Evolutionary conservation across 1,139 yeast genomes (phyloP).

Genomic region (Saccharomyces hybrid): DNA sequence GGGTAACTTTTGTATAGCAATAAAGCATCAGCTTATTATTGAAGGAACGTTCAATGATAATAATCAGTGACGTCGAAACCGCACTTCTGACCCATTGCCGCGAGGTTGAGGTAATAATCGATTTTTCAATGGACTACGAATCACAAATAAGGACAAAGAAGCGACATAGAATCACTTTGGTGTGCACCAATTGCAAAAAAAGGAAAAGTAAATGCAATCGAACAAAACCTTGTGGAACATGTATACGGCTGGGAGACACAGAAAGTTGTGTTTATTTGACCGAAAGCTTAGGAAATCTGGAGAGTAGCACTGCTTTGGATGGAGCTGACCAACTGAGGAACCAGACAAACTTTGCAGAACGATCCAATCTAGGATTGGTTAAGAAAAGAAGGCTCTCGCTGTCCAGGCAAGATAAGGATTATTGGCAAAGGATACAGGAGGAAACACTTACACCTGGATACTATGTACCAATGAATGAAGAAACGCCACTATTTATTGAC

Average conservation of each 20-base stretch:
- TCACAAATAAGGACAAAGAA: conserved; percentile 6
- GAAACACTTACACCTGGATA: not conserved
- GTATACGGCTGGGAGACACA: conserved; percentile 22
- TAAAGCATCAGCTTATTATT: not conserved
- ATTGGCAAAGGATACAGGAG: not conserved
- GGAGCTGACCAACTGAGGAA: not conserved
- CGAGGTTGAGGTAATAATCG: not conserved
- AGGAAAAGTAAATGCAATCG: conserved; percentile 34
- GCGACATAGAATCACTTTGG: conserved; percentile 27
- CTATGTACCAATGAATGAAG: not conserved
- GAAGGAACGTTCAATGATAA: not conserved
- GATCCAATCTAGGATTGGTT: not conserved
- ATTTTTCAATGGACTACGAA: not conserved
- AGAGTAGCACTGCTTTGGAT: not conserved
- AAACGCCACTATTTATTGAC: conserved; percentile 11
- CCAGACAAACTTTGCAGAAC: not conserved
- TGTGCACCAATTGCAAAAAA: conserved; percentile 32
- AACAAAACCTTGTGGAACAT: conserved; percentile 30
- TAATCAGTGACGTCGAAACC: not conserved
- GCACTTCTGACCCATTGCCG: no score
- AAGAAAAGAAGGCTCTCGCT: not conserved
- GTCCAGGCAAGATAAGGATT: not conserved
- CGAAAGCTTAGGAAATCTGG: not conserved
- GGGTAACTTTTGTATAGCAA: not conserved
- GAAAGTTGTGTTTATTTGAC: conserved; percentile 22